Conservation (phyloP, 495 filamentous ascomycete genomes). For the Penicillium crystallinum region DNA sequence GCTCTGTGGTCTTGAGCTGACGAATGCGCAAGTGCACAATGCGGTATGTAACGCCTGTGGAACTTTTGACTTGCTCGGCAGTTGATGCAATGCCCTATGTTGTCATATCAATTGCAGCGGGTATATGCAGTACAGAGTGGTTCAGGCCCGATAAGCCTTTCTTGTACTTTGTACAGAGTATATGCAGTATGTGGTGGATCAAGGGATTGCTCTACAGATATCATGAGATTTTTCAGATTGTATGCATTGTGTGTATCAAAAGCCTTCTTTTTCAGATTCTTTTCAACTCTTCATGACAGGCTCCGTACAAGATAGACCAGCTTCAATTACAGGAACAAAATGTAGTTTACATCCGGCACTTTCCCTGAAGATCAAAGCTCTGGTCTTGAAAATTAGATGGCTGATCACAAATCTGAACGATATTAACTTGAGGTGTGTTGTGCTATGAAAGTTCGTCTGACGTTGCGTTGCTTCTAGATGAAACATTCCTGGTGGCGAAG, state of each 20-base stretch:
- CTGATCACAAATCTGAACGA: neutral
- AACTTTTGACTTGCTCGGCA: neutral
- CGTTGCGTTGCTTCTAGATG: neutral
- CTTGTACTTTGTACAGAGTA: neutral
- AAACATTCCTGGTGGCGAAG: neutral
- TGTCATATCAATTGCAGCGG: slow-evolving; percentile 3
- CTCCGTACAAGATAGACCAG: too few relatives aligned
- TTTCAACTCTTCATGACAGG: too few relatives aligned
- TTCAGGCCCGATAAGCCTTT: neutral
- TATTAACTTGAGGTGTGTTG: neutral
- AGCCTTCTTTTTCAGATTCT: neutral
- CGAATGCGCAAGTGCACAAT: neutral
- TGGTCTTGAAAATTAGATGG: neutral
- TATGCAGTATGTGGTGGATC: too few relatives aligned
- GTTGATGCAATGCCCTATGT: neutral
- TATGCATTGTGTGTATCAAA: too few relatives aligned
- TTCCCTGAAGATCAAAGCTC: neutral
- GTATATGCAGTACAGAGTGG: neutral
- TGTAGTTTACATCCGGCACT: neutral
- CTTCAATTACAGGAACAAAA: too few relatives aligned
- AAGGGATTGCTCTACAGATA: neutral
- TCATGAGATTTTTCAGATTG: too few relatives aligned
- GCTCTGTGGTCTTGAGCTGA: neutral
- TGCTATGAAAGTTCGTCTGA: neutral
- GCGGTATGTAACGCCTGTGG: neutral